phyloP scores from a whole-genome alignment of 805 yeast species.

The Alloascoidea hylecoeti region DNA sequence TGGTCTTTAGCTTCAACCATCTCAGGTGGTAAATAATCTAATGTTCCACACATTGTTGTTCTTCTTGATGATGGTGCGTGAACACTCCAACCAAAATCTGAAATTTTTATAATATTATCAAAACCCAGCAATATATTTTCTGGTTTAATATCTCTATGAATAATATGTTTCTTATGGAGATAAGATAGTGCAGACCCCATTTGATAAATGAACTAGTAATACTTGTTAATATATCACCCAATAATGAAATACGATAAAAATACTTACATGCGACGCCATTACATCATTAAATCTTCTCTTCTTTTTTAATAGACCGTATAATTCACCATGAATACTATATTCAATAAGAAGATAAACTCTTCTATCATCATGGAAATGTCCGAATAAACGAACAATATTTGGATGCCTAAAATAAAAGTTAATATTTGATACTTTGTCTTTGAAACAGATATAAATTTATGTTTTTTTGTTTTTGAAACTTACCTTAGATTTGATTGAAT shows the following conservation, averaged over 20 bases:
- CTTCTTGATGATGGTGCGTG: slow-evolving; percentile 42
- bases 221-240: slow-evolving; percentile 2
- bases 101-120: slow-evolving; percentile 64
- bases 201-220: slow-evolving; percentile 48
- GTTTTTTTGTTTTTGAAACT: neutral
- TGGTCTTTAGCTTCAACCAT: slow-evolving; percentile 78
- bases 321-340: slow-evolving; percentile 75
- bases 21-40: slow-evolving; percentile 95
- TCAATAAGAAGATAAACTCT: slow-evolving; percentile 79
- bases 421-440: neutral
- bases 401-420: slow-evolving; percentile 36
- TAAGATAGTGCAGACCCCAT: slow-evolving; percentile 70
- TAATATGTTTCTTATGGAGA: slow-evolving; percentile 65
- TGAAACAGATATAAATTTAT: no score
- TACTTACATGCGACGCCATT: slow-evolving; percentile 40
- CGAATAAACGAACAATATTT: slow-evolving; percentile 67
- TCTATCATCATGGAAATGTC: slow-evolving; percentile 70
- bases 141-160: slow-evolving; percentile 90
- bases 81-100: slow-evolving; percentile 97
- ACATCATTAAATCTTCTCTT: slow-evolving; percentile 58
- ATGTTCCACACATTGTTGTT: slow-evolving; percentile 88
- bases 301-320: slow-evolving; percentile 59
- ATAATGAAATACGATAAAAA: neutral
- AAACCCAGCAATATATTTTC: slow-evolving; percentile 76
- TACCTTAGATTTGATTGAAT: slow-evolving; percentile 56